Conservation (phyloP, 2,329 filamentous ascomycete species). For the Penicillium sp. region DNA sequence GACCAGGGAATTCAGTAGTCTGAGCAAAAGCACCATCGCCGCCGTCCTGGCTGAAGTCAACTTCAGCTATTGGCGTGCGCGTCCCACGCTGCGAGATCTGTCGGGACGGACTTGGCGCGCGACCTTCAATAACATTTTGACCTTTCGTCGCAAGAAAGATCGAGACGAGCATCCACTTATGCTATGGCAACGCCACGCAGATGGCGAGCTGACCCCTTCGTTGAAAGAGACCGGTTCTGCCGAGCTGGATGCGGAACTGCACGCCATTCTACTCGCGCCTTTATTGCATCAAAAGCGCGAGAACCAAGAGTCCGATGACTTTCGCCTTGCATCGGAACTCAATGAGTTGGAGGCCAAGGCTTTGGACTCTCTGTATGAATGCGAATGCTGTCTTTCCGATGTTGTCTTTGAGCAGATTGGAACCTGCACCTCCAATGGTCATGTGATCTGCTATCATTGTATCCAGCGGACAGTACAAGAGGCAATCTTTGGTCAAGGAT, state of each 20-base stretch:
- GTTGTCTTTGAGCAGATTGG: constrained; percentile 45
- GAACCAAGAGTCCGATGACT: constrained; percentile 35
- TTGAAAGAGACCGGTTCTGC: constrained; percentile 39
- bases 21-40: constrained; percentile 42
- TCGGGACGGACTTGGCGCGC: constrained; percentile 42
- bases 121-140: constrained; percentile 39
- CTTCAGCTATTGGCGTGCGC: constrained; percentile 40
- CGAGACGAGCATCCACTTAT: constrained; percentile 37
- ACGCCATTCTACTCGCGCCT: constrained; percentile 34
- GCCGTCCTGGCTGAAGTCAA: constrained; percentile 46
- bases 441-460: constrained; percentile 60
- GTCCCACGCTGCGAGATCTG: constrained; percentile 40
- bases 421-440: constrained; percentile 38
- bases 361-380: constrained; percentile 42
- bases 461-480: constrained; percentile 77
- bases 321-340: constrained; percentile 36
- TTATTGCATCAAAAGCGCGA: constrained; percentile 30
- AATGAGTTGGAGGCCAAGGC: constrained; percentile 41
- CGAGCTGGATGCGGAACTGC: constrained; percentile 42
- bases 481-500: constrained; percentile 87
- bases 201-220: constrained; percentile 28
- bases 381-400: constrained; percentile 45
- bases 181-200: constrained; percentile 31
- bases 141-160: constrained; percentile 38
- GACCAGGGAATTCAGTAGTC: constrained; percentile 38